A percentile compares a stretch with the other conserved stretches of the same genome.
Evolutionary conservation across 2,329 filamentous ascomycete species (phyloP).

Genomic region (Drechslera avenae): DNA sequence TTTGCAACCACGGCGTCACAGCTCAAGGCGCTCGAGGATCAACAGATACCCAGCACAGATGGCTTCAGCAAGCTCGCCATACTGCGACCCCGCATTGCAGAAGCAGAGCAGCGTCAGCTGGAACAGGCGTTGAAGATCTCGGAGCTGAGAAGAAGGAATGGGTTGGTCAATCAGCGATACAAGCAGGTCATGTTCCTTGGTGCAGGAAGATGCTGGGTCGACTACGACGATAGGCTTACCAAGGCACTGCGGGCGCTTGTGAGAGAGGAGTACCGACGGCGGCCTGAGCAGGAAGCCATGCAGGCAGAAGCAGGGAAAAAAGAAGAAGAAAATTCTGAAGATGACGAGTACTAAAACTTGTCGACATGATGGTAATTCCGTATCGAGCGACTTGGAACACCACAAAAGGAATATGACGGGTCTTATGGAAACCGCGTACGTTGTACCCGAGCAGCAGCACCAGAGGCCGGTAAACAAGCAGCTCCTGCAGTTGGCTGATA

Average conservation of each 20-base stretch:
- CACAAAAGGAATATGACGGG: constrained; percentile 1
- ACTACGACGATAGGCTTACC: constrained; percentile 71
- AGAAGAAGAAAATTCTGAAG: constrained; percentile 7
- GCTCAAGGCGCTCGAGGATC: constrained; percentile 52
- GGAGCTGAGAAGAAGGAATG: constrained; percentile 67
- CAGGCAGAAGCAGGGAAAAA: constrained; percentile 4
- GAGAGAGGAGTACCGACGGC: constrained; percentile 64
- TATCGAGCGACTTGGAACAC: background rate
- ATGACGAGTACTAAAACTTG: constrained; percentile 15
- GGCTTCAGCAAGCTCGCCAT: constrained; percentile 60
- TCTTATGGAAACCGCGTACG: background rate
- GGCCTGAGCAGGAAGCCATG: constrained; percentile 43
- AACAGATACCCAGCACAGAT: constrained; percentile 50
- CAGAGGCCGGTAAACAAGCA: background rate
- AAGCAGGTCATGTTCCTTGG: constrained; percentile 74
- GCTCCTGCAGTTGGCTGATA: background rate
- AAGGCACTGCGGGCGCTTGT: constrained; percentile 68
- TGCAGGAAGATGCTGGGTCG: constrained; percentile 70
- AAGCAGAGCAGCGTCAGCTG: constrained; percentile 64
- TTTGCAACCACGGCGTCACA: constrained; percentile 52
- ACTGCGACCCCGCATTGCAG: constrained; percentile 66
- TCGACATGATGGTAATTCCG: background rate
- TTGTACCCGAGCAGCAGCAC: background rate
- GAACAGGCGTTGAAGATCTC: constrained; percentile 67
- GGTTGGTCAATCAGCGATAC: constrained; percentile 62